phyloP scores from a whole-genome alignment of 805 yeast species.

The Tetrapisispora pingtungensis region DNA sequence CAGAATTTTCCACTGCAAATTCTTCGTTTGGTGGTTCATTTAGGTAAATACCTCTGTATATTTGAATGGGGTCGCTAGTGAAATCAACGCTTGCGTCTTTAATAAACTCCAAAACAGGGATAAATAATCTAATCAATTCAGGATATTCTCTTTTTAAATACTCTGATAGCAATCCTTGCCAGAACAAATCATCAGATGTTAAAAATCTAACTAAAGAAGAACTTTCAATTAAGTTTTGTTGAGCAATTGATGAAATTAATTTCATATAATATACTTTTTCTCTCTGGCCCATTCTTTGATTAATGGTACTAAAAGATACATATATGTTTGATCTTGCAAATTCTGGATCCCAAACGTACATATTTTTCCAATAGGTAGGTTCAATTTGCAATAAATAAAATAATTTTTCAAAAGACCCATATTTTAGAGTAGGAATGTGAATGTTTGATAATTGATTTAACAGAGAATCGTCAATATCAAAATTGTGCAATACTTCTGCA shows the following conservation, averaged over 20 bases:
- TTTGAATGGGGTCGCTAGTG: conserved; percentile 69
- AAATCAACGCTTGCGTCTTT: conserved; percentile 40
- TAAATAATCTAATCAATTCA: conserved; percentile 27
- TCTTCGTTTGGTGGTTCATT: conserved; percentile 36
- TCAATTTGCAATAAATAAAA: conserved; percentile 80
- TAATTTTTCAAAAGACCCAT: conserved; percentile 51
- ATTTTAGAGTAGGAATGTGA: conserved; percentile 9
- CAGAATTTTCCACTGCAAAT: conserved; percentile 71
- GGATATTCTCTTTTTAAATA: conserved; percentile 33
- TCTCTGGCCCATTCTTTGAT: conserved; percentile 32
- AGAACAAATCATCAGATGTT: conserved; percentile 26
- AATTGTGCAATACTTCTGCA: conserved; percentile 65
- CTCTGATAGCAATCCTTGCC: conserved; percentile 35
- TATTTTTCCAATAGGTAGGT: conserved; percentile 55
- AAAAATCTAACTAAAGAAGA: conserved; percentile 19
- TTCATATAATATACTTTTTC: conserved; percentile 63
- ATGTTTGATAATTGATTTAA: not conserved
- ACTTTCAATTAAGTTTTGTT: conserved; percentile 30
- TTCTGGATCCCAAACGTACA: conserved; percentile 34
- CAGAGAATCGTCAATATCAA: conserved; percentile 19
- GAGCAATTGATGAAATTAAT: conserved; percentile 41
- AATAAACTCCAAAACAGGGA: conserved; percentile 31
- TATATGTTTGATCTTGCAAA: conserved; percentile 23
- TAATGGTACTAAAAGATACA: conserved; percentile 22
- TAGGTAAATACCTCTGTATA: conserved; percentile 37